Conservation (phyloP, 2,329 filamentous ascomycete genomes). For the Fusarium beomiforme region DNA sequence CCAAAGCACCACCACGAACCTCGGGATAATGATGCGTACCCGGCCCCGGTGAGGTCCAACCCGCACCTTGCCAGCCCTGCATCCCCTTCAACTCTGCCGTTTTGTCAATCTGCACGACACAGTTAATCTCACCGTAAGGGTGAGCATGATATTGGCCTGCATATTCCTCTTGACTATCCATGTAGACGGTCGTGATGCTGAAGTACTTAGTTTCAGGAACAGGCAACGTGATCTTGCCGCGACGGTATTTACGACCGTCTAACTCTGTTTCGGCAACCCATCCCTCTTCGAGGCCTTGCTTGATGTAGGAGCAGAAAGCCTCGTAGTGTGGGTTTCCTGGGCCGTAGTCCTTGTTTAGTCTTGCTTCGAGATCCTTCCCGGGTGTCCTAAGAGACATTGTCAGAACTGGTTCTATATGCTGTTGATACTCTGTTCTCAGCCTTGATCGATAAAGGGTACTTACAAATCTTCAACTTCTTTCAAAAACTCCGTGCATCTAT, state of each 20-base stretch:
- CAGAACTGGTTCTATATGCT: background rate
- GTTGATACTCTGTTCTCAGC: background rate
- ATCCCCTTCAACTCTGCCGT: background rate
- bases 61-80: background rate
- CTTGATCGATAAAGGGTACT: background rate
- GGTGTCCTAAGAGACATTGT: background rate
- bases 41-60: background rate
- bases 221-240: background rate
- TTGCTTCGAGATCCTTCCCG: background rate
- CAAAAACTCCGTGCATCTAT: background rate
- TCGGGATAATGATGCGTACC: background rate
- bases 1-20: background rate
- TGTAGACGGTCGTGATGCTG: background rate
- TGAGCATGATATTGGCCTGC: background rate
- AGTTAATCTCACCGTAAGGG: background rate
- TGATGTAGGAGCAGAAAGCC: background rate
- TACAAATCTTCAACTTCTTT: background rate
- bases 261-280: background rate
- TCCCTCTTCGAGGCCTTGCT: background rate
- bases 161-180: background rate
- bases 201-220: background rate
- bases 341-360: background rate
- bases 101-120: background rate
- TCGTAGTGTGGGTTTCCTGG: background rate
- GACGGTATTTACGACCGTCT: background rate